phyloP scores from a whole-genome alignment of 495 filamentous ascomycete genomes.

The Hyaloscypha finlandica region DNA sequence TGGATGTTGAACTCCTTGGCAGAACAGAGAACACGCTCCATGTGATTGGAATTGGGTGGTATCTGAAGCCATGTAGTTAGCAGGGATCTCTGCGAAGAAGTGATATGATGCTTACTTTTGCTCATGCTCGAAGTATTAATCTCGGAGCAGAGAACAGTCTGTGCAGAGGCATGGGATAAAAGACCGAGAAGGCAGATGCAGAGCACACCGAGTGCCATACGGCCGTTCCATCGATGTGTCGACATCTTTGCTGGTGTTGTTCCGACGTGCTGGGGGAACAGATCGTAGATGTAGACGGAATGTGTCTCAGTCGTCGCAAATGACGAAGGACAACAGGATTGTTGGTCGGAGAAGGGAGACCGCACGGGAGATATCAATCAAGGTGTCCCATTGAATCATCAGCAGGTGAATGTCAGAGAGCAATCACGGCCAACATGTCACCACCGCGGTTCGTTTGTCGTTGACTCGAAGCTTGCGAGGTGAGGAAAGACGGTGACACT shows the following conservation, averaged over 20 bases:
- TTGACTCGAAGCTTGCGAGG: conserved; percentile 4
- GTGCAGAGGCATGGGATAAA: conserved; percentile 6
- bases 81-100: conserved; percentile 9
- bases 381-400: conserved; percentile 30
- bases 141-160: conserved; percentile 44
- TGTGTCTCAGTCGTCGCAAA: not conserved
- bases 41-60: conserved; percentile 63
- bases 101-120: conserved; percentile 22
- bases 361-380: conserved; percentile 22
- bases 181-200: conserved; percentile 9
- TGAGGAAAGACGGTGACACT: not conserved
- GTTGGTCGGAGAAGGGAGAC: conserved; percentile 10
- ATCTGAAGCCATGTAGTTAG: conserved; percentile 43
- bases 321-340: not conserved
- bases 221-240: conserved; percentile 4
- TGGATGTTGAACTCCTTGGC: conserved; percentile 40
- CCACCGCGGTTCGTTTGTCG: not conserved
- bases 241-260: conserved; percentile 17
- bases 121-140: conserved; percentile 46
- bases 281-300: not conserved
- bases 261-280: not conserved
- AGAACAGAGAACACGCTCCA: conserved; percentile 63
- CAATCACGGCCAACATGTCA: conserved; percentile 18
- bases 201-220: conserved; percentile 8
- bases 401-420: conserved; percentile 18